phyloP scores from a whole-genome alignment of 2,329 filamentous ascomycete species.

The Beauveria bassiana region DNA sequence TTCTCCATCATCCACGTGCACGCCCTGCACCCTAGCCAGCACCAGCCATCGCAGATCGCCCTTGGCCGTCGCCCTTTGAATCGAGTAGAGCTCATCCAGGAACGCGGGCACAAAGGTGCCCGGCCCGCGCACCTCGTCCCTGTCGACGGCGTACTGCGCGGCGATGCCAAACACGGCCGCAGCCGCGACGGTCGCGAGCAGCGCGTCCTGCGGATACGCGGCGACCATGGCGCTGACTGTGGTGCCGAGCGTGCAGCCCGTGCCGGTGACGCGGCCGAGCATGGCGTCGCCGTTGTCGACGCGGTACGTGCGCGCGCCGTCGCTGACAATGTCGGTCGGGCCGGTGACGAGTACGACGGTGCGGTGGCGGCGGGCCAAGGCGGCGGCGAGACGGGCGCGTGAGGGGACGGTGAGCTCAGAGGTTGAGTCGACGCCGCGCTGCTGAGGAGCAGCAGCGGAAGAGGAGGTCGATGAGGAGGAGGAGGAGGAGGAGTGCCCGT shows the following conservation, averaged over 20 bases:
- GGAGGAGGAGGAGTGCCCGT: no score
- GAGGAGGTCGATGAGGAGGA: slow-evolving; percentile 28
- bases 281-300: slow-evolving; percentile 70
- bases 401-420: slow-evolving; percentile 43
- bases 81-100: slow-evolving; percentile 58
- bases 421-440: slow-evolving; percentile 79
- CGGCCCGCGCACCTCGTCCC: slow-evolving; percentile 62
- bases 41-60: slow-evolving; percentile 45
- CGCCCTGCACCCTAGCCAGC: slow-evolving; percentile 39
- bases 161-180: slow-evolving; percentile 69
- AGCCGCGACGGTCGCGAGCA: slow-evolving; percentile 66
- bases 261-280: slow-evolving; percentile 66
- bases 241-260: slow-evolving; percentile 80
- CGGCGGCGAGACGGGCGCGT: slow-evolving; percentile 54
- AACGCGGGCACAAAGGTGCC: slow-evolving; percentile 83
- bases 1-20: slow-evolving; percentile 21
- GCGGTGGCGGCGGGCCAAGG: slow-evolving; percentile 59
- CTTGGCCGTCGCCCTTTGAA: slow-evolving; percentile 40
- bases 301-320: slow-evolving; percentile 59
- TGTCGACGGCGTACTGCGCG: slow-evolving; percentile 61
- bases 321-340: slow-evolving; percentile 65
- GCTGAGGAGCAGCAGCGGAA: slow-evolving; percentile 50
- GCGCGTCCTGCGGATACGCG: slow-evolving; percentile 51
- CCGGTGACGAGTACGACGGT: slow-evolving; percentile 80
- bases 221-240: slow-evolving; percentile 70